These are phyloP conservation scores for Mycosarcoma maydis DNA, from an alignment of 1,284 basidiomycete species.

Conservation along the genomic window DNA sequence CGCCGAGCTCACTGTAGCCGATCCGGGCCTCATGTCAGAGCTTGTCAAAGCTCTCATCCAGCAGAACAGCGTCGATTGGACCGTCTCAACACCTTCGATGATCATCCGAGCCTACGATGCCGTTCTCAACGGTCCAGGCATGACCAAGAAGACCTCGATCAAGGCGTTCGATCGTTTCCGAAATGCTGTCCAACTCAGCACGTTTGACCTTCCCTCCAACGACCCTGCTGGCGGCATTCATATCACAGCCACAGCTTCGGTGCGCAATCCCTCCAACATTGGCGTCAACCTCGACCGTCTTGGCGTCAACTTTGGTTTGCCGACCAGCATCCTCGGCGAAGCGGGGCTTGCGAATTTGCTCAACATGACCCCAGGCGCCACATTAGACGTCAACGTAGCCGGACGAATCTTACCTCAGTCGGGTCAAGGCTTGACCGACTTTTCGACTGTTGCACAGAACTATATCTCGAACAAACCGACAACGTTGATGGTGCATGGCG, in stretches of 20 bases:
- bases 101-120: slow-evolving; percentile 70
- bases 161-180: slow-evolving; percentile 78
- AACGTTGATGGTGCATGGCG: slow-evolving; percentile 74
- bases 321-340: slow-evolving; percentile 73
- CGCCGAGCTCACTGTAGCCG: slow-evolving; percentile 73
- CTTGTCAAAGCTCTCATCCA: slow-evolving; percentile 77
- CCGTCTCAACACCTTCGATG: slow-evolving; percentile 76
- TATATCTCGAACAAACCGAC: slow-evolving; percentile 78
- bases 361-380: slow-evolving; percentile 72
- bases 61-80: slow-evolving; percentile 77
- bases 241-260: slow-evolving; percentile 74
- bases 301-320: slow-evolving; percentile 73
- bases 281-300: slow-evolving; percentile 76
- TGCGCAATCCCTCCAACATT: slow-evolving; percentile 80
- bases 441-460: slow-evolving; percentile 77
- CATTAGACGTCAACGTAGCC: slow-evolving; percentile 72
- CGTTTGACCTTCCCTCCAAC: slow-evolving; percentile 77
- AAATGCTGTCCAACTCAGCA: slow-evolving; percentile 74
- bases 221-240: slow-evolving; percentile 79
- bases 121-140: slow-evolving; percentile 71
- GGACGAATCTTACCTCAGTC: slow-evolving; percentile 77
- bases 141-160: slow-evolving; percentile 74
- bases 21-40: slow-evolving; percentile 73
- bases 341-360: slow-evolving; percentile 71
- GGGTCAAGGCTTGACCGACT: slow-evolving; percentile 70